These are phyloP conservation scores for Coix lacrymajobi DNA, from an alignment of 176 grass and related monocot genomes.

Conservation along the genomic window DNA sequence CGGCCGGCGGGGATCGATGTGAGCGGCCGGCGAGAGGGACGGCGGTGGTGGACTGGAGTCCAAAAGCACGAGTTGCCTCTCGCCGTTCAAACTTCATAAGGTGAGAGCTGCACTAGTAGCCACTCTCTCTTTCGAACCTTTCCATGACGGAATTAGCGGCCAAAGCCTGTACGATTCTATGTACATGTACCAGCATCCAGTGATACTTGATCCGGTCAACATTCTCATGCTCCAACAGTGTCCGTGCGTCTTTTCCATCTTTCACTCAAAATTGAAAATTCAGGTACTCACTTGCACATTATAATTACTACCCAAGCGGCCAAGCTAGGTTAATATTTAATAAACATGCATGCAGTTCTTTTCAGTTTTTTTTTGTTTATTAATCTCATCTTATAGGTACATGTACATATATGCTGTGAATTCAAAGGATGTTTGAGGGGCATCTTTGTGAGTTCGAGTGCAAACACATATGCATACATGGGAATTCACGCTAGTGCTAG, in stretches of 20 bases:
- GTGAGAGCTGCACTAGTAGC: neutral
- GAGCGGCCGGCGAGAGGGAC: neutral
- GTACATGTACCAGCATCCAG: neutral
- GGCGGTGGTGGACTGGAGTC: neutral
- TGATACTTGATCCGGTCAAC: constrained; percentile 28
- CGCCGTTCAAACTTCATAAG: constrained; percentile 20
- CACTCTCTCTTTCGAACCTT: neutral
- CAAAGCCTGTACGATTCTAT: neutral
- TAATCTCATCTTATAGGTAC: neutral
- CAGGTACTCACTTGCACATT: too few relatives aligned
- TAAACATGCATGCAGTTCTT: too few relatives aligned
- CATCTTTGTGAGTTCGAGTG: neutral
- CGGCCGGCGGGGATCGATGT: constrained; percentile 4
- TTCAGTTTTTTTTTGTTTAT: too few relatives aligned
- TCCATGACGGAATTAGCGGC: neutral
- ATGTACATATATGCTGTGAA: neutral
- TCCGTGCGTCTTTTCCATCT: neutral
- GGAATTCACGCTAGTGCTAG: constrained; percentile 1
- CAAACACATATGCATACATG: constrained; percentile 13
- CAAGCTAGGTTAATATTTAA: too few relatives aligned
- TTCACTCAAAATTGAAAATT: neutral
- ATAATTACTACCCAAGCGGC: too few relatives aligned
- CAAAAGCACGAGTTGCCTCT: neutral
- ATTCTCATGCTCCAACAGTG: constrained; percentile 26
- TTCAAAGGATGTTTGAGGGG: neutral